Base-by-base conservation (phyloP, 257 asterid genomes). In the Solanum tarapatanum region DNA sequence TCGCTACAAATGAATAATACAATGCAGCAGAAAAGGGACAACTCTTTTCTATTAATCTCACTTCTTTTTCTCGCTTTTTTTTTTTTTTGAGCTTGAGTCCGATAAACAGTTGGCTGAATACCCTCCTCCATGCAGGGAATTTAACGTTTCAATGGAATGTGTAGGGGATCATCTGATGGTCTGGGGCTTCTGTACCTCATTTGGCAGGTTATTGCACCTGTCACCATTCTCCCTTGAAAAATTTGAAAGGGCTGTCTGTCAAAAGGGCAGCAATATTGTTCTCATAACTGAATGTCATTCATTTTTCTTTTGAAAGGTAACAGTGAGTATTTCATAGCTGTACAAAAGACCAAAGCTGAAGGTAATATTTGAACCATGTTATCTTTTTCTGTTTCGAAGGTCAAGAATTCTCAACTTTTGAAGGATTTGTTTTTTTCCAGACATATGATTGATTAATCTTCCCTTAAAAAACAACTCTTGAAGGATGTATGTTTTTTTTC, bases 211-310 rank as follows among this genome's bases (percentile, higher is more conserved):
- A 60, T 85, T 96, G 88, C 92, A 89, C 64, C 85, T 96, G 91
- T 95, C 93, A 30, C 98, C 98, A 45, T 97, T 97, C 92, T 92
- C 98, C 86, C 94, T 97, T 36, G 99, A 96, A 91, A 98, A 95
- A 89, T 96, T 97, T 87, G 98, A 93, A 91, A 93, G 92, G 89
- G 92, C 98, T 58, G 92, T 97, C 84, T 92, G 98, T 88, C 93
- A 94, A 87, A 95, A 92, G 91, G 98, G 93, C 85, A 89, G 93
- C 93, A 95, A 95, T 76, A 94, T 95, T 19, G 84, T 92, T 87
- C 95, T 97, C 85, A 85, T 96, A 85, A 92, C 92, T 82, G 99
- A 97, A 89, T 92, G 94, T 89, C 95, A 91, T 91, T 93, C 98
- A 37, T 87, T 85, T 90, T 96, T 87, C 97, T 97, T 72, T 79